phyloP scores from a whole-genome alignment of 2,329 filamentous ascomycete genomes.

The Penicillium psychrosexuale region DNA sequence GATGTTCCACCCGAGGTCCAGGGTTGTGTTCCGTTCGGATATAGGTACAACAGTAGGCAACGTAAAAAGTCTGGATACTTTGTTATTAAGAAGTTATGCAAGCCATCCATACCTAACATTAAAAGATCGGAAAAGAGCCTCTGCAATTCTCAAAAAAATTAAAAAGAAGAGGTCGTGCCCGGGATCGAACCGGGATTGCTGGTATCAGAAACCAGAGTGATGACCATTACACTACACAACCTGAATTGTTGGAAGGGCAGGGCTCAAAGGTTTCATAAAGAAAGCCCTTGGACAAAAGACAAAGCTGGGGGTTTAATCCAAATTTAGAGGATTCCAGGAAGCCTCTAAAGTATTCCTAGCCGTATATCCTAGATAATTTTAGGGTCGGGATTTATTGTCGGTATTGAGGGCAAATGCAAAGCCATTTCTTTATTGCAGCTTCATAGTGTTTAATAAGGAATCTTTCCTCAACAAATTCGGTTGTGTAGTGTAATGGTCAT shows the following conservation, averaged over 20 bases:
- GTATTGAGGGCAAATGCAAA: no score
- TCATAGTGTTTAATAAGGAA: no score
- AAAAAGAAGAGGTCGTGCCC: background rate
- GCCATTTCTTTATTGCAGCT: no score
- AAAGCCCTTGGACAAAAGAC: no score
- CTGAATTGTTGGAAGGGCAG: background rate
- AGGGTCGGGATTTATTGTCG: no score
- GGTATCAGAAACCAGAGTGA: slow-evolving; percentile 1
- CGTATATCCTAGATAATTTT: no score
- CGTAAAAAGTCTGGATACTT: background rate
- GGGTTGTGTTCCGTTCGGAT: background rate
- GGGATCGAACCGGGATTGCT: background rate
- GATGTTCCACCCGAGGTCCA: background rate
- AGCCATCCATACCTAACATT: background rate
- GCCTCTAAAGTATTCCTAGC: no score
- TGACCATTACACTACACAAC: background rate
- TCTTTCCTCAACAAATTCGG: background rate
- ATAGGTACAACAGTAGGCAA: no score
- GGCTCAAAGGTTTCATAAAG: no score
- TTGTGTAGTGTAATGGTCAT: background rate
- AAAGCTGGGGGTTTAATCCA: no score
- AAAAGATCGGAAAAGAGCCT: background rate
- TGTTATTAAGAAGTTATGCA: background rate
- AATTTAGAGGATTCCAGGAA: no score
- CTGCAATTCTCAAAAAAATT: no score